Evolutionary conservation across 192 early-diverging fungal species (phyloP).

Genomic region (Chytriomyces confervae): DNA sequence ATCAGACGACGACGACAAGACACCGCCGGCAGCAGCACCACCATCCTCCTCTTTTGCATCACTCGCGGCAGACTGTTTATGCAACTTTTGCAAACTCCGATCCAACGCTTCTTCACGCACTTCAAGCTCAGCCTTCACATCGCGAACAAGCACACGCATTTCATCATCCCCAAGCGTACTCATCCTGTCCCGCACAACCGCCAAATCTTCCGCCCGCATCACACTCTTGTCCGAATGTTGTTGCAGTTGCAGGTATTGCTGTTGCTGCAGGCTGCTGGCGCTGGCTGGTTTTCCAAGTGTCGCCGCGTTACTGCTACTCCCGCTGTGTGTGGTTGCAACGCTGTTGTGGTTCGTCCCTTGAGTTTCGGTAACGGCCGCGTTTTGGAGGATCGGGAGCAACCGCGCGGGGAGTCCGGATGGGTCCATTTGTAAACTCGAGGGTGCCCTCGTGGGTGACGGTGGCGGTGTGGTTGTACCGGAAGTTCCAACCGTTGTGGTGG

Average conservation of each 20-base stretch:
- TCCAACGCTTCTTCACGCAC: conserved; percentile 6
- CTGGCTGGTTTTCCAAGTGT: neutral
- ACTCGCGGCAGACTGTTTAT: neutral
- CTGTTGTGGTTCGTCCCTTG: neutral
- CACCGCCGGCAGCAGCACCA: neutral
- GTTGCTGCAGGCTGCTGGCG: neutral
- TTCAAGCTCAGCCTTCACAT: conserved; percentile 20
- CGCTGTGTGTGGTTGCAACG: neutral
- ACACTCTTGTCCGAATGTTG: neutral
- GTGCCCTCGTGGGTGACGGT: neutral
- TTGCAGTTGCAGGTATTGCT: neutral
- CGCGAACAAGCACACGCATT: conserved; percentile 17
- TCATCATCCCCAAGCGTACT: conserved; percentile 21
- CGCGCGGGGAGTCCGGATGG: neutral
- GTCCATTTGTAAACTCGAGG: neutral
- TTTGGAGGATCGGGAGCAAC: neutral
- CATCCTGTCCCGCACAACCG: conserved; percentile 25
- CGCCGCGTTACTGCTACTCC: neutral
- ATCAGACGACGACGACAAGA: neutral
- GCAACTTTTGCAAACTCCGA: conserved; percentile 1
- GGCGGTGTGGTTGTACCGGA: neutral
- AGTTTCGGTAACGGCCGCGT: neutral
- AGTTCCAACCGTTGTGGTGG: neutral
- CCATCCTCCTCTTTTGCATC: neutral
- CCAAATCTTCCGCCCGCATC: conserved; percentile 19